Percentiles rank a stretch among this genome's conserved stretches.
Evolutionary conservation across 78 protist species (phyloP).

Genomic region (Diacronema lutheri): DNA sequence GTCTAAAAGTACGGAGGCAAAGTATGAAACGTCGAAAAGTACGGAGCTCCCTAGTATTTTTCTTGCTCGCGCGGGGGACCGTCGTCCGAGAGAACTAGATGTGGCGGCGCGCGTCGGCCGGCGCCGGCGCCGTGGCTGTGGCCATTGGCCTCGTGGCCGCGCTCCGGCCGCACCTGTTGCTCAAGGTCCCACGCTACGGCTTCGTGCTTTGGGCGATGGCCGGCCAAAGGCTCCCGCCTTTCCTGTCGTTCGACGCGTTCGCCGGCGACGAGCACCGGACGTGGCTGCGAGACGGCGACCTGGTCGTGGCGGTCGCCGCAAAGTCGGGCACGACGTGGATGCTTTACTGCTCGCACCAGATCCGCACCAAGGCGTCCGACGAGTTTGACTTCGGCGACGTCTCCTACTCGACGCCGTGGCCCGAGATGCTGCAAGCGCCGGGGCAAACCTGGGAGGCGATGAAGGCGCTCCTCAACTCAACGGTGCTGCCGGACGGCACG

Average conservation of each 20-base stretch:
- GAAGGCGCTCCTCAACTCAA: background rate
- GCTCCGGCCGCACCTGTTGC: background rate
- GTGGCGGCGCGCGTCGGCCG: too few relatives aligned
- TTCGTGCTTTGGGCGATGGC: constrained; percentile 1
- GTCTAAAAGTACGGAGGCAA: too few relatives aligned
- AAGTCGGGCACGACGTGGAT: constrained; percentile 17
- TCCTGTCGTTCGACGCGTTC: background rate
- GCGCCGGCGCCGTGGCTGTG: background rate
- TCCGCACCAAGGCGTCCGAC: background rate
- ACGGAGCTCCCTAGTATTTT: too few relatives aligned
- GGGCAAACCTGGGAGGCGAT: background rate
- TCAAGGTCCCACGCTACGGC: background rate
- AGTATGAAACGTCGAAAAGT: too few relatives aligned
- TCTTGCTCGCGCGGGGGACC: too few relatives aligned
- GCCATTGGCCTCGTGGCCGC: background rate
- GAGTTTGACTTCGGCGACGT: background rate
- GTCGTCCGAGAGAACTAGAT: too few relatives aligned
- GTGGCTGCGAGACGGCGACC: background rate
- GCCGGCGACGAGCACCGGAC: background rate
- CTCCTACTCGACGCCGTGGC: background rate
- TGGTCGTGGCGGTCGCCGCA: background rate
- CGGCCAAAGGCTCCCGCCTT: background rate
- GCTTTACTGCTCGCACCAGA: constrained; percentile 17
- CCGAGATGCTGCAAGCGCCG: background rate
- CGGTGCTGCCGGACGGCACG: background rate